Evolutionary conservation across 2,329 filamentous ascomycete species (phyloP).

Genomic region (Leptographium flavum): DNA sequence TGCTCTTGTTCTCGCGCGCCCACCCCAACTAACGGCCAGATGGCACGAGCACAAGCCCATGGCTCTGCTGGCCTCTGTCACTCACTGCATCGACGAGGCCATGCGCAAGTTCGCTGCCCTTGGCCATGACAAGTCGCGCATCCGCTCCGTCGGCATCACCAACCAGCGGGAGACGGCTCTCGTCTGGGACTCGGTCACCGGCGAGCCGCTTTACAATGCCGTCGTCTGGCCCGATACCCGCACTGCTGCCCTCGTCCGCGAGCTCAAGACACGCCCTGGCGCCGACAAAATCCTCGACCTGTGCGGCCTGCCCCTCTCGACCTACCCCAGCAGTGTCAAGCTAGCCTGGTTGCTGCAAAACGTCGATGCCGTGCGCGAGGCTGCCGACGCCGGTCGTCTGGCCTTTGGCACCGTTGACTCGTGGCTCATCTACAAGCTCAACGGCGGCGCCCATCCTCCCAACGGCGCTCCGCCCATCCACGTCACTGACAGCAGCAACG

Average conservation of each 20-base stretch:
- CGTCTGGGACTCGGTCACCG: conserved; percentile 70
- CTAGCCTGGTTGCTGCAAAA: conserved; percentile 71
- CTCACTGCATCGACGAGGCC: conserved; percentile 66
- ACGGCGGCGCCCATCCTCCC: conserved; percentile 54
- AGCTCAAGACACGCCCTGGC: conserved; percentile 53
- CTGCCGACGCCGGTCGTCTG: conserved; percentile 62
- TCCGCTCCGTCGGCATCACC: conserved; percentile 71
- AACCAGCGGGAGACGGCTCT: conserved; percentile 84
- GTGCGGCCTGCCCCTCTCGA: conserved; percentile 73
- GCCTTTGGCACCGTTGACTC: conserved; percentile 80
- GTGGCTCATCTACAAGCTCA: conserved; percentile 76
- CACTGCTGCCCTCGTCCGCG: conserved; percentile 56
- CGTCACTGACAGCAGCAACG: conserved; percentile 79
- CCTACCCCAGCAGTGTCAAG: conserved; percentile 79
- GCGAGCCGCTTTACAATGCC: conserved; percentile 68
- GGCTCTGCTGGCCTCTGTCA: conserved; percentile 61
- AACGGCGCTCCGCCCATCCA: conserved; percentile 39
- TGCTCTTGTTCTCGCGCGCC: no score
- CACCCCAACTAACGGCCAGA: no score
- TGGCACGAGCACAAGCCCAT: conserved; percentile 84
- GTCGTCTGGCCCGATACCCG: conserved; percentile 87
- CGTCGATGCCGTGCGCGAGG: conserved; percentile 50
- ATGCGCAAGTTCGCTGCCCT: conserved; percentile 55
- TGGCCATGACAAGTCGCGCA: conserved; percentile 52
- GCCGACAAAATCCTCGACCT: conserved; percentile 55